Evolutionary conservation across 148 eudicot genomes (phyloP), one percentile per base, ranked within the genome.

Genomic region (Chenopodium album): DNA sequence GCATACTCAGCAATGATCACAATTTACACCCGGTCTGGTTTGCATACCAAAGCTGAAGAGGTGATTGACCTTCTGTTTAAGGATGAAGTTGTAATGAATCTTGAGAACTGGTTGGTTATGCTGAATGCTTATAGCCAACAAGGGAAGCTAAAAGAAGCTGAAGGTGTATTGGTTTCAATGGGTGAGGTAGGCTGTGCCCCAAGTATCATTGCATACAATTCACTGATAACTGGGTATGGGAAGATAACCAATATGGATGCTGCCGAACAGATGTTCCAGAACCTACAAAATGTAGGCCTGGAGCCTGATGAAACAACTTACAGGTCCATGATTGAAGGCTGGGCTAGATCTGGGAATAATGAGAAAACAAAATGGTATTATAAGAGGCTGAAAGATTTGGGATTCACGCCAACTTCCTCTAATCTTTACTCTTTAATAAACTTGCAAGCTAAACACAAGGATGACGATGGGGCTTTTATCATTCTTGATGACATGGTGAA

Each of bases 271-370:
- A 26, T 89, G 47, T 89, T 92, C 81, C 85, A 52, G 66, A 85
- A 83, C 80, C 85, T 95, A 46, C 79, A 63, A 60, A 77, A 82
- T 77, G 79, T 86, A 78, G 92, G 91, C 48, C 65, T 95, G 79
- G 81, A 84, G 80, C 97, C 98, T 77, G 97, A 95, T 85, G 98
- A 94, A 88, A 87, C 94, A 66, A 91, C 98, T 37, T 94, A 89
- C 81, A 90, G 99, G 86, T 92, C 98, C n/a, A 91, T 95, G 94
- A 86, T 95, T 76, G 99, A 95, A 91, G 99, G 99, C 64, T 95
- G 98, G 97, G 95, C 97, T 74, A 84, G 95, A 83, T 90, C 79
- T 19, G 87, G 90, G 59, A 88, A 89, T 79, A 88, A 90, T 63
- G 77, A 87, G 79, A 88, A 86, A 85, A 94, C 92, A 48, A 76